phyloP scores from a whole-genome alignment of 2,329 filamentous ascomycete species.

The Aspergillus caelatus region DNA sequence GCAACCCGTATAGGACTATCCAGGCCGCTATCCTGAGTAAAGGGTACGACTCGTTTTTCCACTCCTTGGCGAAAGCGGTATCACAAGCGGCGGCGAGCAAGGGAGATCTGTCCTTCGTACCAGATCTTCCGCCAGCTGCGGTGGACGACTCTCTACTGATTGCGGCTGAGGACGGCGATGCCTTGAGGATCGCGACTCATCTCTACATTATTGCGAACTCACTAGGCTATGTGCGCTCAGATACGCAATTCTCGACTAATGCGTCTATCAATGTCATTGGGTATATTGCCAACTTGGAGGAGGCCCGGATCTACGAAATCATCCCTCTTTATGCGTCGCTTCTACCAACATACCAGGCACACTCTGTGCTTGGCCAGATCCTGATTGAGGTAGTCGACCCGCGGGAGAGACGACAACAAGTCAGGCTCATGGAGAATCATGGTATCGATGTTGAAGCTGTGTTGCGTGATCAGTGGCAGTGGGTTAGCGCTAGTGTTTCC shows the following conservation, averaged over 20 bases:
- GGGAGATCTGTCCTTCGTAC: slow-evolving; percentile 36
- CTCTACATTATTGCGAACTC: slow-evolving; percentile 67
- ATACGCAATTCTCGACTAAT: slow-evolving; percentile 66
- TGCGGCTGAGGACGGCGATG: slow-evolving; percentile 55
- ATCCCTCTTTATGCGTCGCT: slow-evolving; percentile 88
- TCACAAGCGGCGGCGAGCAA: slow-evolving; percentile 36
- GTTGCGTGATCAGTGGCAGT: slow-evolving; percentile 67
- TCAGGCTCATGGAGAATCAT: slow-evolving; percentile 75
- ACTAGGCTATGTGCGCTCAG: slow-evolving; percentile 54
- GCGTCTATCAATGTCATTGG: slow-evolving; percentile 65
- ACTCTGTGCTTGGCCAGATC: slow-evolving; percentile 74
- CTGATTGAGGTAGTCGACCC: slow-evolving; percentile 71
- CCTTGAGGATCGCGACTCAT: slow-evolving; percentile 70
- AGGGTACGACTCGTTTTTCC: slow-evolving; percentile 46
- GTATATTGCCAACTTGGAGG: slow-evolving; percentile 79
- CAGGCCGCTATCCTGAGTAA: slow-evolving; percentile 48
- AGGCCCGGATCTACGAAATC: slow-evolving; percentile 72
- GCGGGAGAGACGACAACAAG: slow-evolving; percentile 66
- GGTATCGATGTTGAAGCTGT: slow-evolving; percentile 73
- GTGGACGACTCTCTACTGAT: slow-evolving; percentile 53
- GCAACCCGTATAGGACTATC: slow-evolving; percentile 49
- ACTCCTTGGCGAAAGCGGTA: slow-evolving; percentile 43
- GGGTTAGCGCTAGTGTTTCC: slow-evolving; percentile 40
- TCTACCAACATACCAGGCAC: slow-evolving; percentile 65
- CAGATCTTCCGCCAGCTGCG: slow-evolving; percentile 50